Percentiles rank a stretch among this genome's conserved stretches.
Evolutionary conservation across 164 flowering plant species (phyloP).

Genomic region (Nelumbo lutea): DNA sequence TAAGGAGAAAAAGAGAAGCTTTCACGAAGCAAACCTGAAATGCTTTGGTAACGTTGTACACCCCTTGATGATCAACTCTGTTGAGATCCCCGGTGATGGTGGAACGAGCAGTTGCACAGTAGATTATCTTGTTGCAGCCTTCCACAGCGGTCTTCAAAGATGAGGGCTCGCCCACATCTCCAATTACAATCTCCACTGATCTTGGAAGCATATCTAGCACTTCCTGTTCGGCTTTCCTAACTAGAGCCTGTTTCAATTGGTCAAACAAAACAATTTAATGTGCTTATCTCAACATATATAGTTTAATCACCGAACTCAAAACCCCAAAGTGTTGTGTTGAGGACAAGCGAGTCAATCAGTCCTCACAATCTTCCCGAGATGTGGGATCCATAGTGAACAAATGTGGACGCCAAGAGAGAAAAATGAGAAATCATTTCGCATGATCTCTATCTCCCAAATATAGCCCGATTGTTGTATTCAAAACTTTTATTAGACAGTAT

Average conservation of each 20-base stretch:
- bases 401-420: no score
- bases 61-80: slow-evolving; percentile 86
- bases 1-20: background rate
- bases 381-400: no score
- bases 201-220: slow-evolving; percentile 81
- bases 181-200: slow-evolving; percentile 76
- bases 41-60: slow-evolving; percentile 80
- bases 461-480: no score
- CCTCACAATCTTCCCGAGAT: no score
- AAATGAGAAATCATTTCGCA: no score
- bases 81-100: slow-evolving; percentile 83
- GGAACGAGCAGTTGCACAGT: slow-evolving; percentile 97
- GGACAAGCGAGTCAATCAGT: no score
- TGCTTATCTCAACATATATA: background rate
- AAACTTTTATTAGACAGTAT: no score
- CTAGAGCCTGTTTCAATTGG: slow-evolving; percentile 56
- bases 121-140: slow-evolving; percentile 87
- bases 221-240: slow-evolving; percentile 64
- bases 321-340: no score
- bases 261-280: slow-evolving; percentile 8
- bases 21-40: slow-evolving; percentile 54
- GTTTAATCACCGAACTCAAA: background rate
- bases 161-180: slow-evolving; percentile 94
- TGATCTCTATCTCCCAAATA: no score
- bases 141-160: slow-evolving; percentile 63